phyloP scores from a whole-genome alignment of 768 basidiomycete genomes.

The Lentinula boryana region DNA sequence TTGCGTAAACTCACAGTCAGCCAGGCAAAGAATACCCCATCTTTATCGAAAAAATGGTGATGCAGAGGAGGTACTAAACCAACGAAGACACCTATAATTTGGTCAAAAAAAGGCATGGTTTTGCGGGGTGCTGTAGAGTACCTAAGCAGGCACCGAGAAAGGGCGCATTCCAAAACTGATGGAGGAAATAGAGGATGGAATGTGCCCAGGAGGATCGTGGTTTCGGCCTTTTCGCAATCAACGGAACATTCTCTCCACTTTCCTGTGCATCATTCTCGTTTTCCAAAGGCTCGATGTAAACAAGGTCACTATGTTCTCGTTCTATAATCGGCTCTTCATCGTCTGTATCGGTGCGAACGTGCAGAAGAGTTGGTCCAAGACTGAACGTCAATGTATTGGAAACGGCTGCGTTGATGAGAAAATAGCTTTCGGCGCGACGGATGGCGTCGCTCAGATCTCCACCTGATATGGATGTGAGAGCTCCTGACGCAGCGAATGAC shows the following conservation, averaged over 20 bases:
- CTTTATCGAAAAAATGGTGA: neutral
- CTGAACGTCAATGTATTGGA: constrained; percentile 2
- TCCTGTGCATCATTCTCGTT: neutral
- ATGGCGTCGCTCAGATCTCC: neutral
- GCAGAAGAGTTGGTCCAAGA: constrained; percentile 4
- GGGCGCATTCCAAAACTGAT: constrained; percentile 1
- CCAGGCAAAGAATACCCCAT: neutral
- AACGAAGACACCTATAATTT: neutral
- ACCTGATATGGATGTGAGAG: neutral
- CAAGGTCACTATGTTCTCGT: neutral
- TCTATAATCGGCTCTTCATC: neutral
- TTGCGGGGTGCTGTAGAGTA: neutral
- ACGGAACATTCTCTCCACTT: neutral
- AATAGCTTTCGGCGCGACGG: neutral
- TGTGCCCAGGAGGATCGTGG: neutral
- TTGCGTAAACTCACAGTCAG: constrained; percentile 2
- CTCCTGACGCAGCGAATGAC: constrained; percentile 1
- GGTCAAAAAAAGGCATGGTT: neutral
- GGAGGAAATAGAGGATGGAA: neutral
- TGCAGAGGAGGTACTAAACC: neutral
- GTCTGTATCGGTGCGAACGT: neutral
- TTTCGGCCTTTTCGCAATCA: neutral
- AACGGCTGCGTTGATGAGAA: constrained; percentile 5
- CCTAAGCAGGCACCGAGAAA: neutral
- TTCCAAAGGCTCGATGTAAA: neutral